Evolutionary conservation across 164 flowering plant genomes (phyloP), one percentile per base, ranked within the genome.

Genomic region (Sextonia rubra): DNA sequence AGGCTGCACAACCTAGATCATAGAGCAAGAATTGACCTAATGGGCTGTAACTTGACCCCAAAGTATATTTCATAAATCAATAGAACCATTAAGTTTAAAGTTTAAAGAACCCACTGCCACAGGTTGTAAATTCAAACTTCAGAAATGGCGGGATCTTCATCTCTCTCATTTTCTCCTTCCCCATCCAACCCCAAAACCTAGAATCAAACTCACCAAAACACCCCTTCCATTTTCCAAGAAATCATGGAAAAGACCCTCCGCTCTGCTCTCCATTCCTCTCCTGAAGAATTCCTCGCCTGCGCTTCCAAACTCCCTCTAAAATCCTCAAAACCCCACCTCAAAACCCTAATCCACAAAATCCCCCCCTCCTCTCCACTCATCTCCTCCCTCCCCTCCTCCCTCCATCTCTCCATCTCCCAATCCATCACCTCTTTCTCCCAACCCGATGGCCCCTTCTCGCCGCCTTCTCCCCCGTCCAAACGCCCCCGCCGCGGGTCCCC

Each of bases 381-480:
- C 62, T 74, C 89, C 18, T 77, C 90, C 62, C 91, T 95, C 70
- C 93, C 99, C 22, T 68, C 74, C 73, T 60, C 90, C 24, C 94
- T 95, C 65, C 84, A 77, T 75, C 63, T 30, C 68, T 76, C 83
- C 82, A 80, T 91, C 68, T 78, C 90, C 63, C 75, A 74, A 24
- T 84, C 87, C 66, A 79, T 93, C 72, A 52, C 72, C 29, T 77
- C 82, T 60, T 84, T 86, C 79, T n/a, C 76, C 71, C 4, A 72
- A 69, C 9, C 44, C 79, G 72, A 65, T 61, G 12, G 63, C 71
- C 18, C 69, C 11, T 29, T 18, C 1, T 78, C 90, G 49, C 82
- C 87, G 2, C 49, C 63, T 20, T 82, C 96, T 3, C 96, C 98
- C 4, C 92, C 93, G 1, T 63, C 83, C 22, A 91, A 96, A 79